Evolutionary conservation across 192 early-diverging fungal species (phyloP).

Genomic region (Blastocladiella britannica): DNA sequence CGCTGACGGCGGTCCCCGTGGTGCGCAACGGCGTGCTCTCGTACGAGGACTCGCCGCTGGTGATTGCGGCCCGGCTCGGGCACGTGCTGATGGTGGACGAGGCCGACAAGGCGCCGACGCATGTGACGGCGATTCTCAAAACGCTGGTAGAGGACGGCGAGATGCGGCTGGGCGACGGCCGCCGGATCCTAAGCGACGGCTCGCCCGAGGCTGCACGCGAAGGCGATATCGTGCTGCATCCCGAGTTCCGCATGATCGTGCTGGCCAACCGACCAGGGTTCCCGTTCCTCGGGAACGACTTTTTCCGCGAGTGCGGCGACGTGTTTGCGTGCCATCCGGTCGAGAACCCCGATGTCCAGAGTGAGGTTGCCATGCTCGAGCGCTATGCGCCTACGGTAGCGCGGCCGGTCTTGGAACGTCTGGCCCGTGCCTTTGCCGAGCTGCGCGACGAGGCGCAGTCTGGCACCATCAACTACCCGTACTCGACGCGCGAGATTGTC

Average conservation of each 20-base stretch:
- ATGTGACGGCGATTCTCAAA: slow-evolving; percentile 53
- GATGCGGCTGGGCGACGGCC: slow-evolving; percentile 55
- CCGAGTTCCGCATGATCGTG: slow-evolving; percentile 62
- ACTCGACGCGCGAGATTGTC: slow-evolving; percentile 59
- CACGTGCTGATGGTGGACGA: slow-evolving; percentile 58
- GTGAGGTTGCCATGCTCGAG: slow-evolving; percentile 45
- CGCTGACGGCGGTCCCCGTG: slow-evolving; percentile 49
- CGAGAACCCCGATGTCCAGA: slow-evolving; percentile 55
- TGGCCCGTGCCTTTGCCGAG: slow-evolving; percentile 50
- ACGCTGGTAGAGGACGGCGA: slow-evolving; percentile 54
- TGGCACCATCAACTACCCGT: slow-evolving; percentile 56
- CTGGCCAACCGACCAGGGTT: slow-evolving; percentile 62
- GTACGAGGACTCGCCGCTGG: slow-evolving; percentile 51
- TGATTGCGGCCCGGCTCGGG: slow-evolving; percentile 25
- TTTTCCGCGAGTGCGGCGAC: slow-evolving; percentile 58
- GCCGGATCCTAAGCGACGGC: slow-evolving; percentile 37
- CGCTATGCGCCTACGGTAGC: slow-evolving; percentile 53
- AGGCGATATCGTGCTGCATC: slow-evolving; percentile 32
- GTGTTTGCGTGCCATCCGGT: slow-evolving; percentile 50
- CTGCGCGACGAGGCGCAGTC: slow-evolving; percentile 48
- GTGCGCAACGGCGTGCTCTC: slow-evolving; percentile 43
- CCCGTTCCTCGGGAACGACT: slow-evolving; percentile 63
- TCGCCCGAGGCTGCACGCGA: slow-evolving; percentile 16
- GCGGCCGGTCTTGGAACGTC: slow-evolving; percentile 35
- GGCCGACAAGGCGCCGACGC: slow-evolving; percentile 62